Base-by-base conservation (phyloP, 176 grass and related monocot species). In the Ananas comosus region DNA sequence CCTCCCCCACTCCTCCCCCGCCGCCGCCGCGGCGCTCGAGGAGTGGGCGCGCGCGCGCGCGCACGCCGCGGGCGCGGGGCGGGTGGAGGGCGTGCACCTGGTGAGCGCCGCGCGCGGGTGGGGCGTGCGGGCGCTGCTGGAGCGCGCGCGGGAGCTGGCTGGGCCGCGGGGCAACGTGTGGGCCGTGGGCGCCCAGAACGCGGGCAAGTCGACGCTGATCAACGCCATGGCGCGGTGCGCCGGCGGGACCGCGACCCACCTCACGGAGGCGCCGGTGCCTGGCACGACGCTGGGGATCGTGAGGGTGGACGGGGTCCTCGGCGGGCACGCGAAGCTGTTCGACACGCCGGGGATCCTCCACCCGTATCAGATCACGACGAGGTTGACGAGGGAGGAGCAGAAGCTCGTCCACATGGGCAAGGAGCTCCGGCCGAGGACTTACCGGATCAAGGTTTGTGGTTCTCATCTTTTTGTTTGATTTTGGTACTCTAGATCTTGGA, bases 211-310 rank as follows among this genome's bases (percentile, higher is more conserved):
- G 1, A 97, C 89, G 0, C 72, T 92, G 71, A 83, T 92, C 51
- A 97, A 92, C 77, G 81, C 94, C 33, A 90, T 92, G 81, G 81
- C 76, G 10, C 66, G 78, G 25, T 97, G 93, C 68, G 76, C 82
- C 4, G 81, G 75, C 19, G 71, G 49, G 11, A 73, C 73, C 12
- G 49, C 61, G 25, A 64, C 81, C 2, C 81, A 67, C 52, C 84
- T 97, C 81, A 97, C 89, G 4, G 94, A 97, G 78, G 83, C 94
- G 0, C 86, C 89, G 0, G 94, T 97, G 25, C 94, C 86, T 0
- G 94, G 94, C 51, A 97, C 94, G 11, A 97, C 89, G 21, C 77
- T 97, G 28, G 89, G 83, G 53, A 79, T 92, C 28, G 78, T 93
- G 56, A 82, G 73, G 42, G 65, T 97, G 18, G 87, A 93, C 0